Percentiles rank a stretch among this genome's conserved stretches.
Evolutionary conservation across 257 asterid genomes (phyloP).

Genomic region (Eucommia ulmoides): DNA sequence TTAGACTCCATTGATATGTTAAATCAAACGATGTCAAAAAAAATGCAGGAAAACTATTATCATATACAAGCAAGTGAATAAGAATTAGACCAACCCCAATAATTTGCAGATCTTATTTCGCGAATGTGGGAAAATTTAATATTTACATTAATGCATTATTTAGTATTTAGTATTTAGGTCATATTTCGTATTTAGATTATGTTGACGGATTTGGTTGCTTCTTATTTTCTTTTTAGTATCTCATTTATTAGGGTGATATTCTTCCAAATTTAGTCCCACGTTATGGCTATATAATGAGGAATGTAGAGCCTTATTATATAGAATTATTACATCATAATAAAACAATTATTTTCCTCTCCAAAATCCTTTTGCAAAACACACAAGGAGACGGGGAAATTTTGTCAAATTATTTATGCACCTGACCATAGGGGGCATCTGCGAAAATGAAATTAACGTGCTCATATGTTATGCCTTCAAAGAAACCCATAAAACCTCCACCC

Average conservation of each 20-base stretch:
- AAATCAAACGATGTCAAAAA: neutral
- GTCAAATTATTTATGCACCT: constrained; percentile 36
- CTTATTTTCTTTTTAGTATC: too few relatives aligned
- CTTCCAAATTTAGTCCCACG: too few relatives aligned
- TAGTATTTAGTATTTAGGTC: too few relatives aligned
- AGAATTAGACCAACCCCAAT: neutral
- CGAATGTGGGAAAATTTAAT: neutral
- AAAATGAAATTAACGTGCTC: constrained; percentile 80
- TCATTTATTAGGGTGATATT: too few relatives aligned
- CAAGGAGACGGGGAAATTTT: constrained; percentile 9
- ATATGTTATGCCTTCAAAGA: constrained; percentile 81
- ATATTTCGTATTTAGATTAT: too few relatives aligned
- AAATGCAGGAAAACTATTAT: neutral
- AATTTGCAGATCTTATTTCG: neutral
- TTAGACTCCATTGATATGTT: constrained; percentile 1
- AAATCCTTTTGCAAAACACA: constrained; percentile 1
- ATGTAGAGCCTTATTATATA: neutral
- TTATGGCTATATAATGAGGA: too few relatives aligned
- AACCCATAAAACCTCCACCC: constrained; percentile 80
- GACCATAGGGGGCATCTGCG: constrained; percentile 51
- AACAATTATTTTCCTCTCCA: too few relatives aligned
- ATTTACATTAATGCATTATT: too few relatives aligned
- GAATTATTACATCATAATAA: too few relatives aligned
- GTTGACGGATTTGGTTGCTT: too few relatives aligned
- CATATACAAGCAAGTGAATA: constrained; percentile 2